Percentiles rank a stretch among this genome's conserved stretches.
phyloP scores from a whole-genome alignment of 352 stramenopile species.

The Phytophthora pistaciae region DNA sequence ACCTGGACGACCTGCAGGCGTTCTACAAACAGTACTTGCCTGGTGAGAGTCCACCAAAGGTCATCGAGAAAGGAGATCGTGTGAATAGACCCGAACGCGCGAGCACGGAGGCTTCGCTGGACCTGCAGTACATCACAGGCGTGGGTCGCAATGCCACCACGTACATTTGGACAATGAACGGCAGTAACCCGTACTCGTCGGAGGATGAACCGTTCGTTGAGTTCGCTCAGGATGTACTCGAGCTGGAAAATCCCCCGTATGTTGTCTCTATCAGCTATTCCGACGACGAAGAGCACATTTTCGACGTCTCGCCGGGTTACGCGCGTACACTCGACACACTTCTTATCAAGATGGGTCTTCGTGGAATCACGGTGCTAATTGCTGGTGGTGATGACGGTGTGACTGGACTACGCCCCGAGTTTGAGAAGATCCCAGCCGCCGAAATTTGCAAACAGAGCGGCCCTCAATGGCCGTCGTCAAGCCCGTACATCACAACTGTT shows the following conservation, averaged over 20 bases:
- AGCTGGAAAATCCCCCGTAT: conserved; percentile 72
- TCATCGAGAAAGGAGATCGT: conserved; percentile 68
- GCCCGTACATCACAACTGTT: conserved; percentile 92
- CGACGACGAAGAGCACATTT: conserved; percentile 92
- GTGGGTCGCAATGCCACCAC: conserved; percentile 82
- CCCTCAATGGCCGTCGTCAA: conserved; percentile 82
- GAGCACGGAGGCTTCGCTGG: conserved; percentile 85
- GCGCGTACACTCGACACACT: conserved; percentile 85
- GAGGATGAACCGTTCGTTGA: conserved; percentile 89
- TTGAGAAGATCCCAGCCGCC: conserved; percentile 57
- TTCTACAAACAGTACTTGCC: conserved; percentile 72
- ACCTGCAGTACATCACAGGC: conserved; percentile 93
- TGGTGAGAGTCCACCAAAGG: conserved; percentile 45
- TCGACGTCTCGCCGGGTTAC: conserved; percentile 75
- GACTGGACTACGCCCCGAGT: conserved; percentile 73
- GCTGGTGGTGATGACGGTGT: conserved; percentile 91
- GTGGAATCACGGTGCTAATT: conserved; percentile 89
- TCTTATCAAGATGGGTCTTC: conserved; percentile 90
- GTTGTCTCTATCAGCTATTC: conserved; percentile 93
- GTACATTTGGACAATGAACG: conserved; percentile 83
- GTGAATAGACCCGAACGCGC: conserved; percentile 47
- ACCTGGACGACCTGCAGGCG: conserved; percentile 53
- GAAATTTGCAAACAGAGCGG: conserved; percentile 73
- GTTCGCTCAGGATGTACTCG: conserved; percentile 76
- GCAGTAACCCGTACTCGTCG: conserved; percentile 86